phyloP scores from a whole-genome alignment of 495 filamentous ascomycete species.

The Parathielavia hyrcaniae region DNA sequence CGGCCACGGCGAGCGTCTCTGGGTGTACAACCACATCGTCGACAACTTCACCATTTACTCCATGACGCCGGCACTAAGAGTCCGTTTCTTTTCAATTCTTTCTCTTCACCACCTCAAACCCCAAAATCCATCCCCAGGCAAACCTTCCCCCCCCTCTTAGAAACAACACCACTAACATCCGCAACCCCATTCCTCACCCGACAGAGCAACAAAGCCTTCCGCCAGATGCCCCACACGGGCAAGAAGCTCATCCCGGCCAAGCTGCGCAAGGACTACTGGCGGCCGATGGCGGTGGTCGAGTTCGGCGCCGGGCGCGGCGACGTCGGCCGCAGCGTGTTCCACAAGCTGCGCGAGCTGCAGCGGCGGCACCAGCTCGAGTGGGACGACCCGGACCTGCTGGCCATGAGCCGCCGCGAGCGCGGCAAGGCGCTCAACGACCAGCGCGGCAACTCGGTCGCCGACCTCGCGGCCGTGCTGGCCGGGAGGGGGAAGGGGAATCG shows the following conservation, averaged over 20 bases:
- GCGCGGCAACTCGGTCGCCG: conserved; percentile 80
- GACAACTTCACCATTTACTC: conserved; percentile 83
- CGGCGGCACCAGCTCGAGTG: conserved; percentile 61
- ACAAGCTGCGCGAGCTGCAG: conserved; percentile 76
- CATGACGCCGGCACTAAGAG: conserved; percentile 59
- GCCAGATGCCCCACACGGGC: conserved; percentile 79
- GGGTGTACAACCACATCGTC: conserved; percentile 70
- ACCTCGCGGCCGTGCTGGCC: conserved; percentile 70
- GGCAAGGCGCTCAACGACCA: conserved; percentile 71
- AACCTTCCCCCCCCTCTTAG: background rate
- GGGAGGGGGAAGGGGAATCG: conserved; percentile 45
- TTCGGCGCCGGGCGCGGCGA: conserved; percentile 48
- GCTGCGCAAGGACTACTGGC: conserved; percentile 88
- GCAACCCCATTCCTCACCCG: background rate
- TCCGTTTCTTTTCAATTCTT: conserved; percentile 38
- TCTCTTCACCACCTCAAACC: background rate
- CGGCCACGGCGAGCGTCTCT: conserved; percentile 66
- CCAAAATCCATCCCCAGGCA: too few species aligned
- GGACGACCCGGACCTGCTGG: conserved; percentile 41
- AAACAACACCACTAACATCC: background rate
- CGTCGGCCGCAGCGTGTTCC: conserved; percentile 68
- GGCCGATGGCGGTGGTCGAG: conserved; percentile 66
- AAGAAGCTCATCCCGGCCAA: conserved; percentile 76
- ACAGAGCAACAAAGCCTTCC: conserved; percentile 60
- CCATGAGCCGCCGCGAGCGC: conserved; percentile 49